phyloP scores from a whole-genome alignment of 2,329 filamentous ascomycete species.

The Trichophyton rubrum region DNA sequence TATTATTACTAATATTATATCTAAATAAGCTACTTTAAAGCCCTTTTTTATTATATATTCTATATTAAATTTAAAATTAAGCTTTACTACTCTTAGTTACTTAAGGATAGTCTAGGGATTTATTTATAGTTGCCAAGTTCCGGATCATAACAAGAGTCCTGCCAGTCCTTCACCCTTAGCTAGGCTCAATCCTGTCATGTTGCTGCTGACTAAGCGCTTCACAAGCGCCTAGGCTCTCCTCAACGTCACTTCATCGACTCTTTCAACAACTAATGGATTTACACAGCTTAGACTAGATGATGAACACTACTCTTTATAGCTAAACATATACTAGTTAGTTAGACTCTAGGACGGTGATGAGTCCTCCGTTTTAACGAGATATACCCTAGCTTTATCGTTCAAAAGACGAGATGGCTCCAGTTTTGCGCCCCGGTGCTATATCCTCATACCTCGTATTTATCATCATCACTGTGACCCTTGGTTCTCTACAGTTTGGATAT shows the following conservation, averaged over 20 bases:
- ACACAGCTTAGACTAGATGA: not conserved
- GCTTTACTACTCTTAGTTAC: no score
- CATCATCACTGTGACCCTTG: constrained; percentile 64
- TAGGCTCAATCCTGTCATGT: not conserved
- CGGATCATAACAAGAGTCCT: no score
- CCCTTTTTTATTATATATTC: no score
- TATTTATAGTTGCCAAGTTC: no score
- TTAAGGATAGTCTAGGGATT: no score
- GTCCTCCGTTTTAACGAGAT: not conserved
- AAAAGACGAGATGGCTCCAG: not conserved
- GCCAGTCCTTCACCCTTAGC: no score
- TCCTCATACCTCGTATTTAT: constrained; percentile 69
- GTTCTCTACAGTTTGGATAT: constrained; percentile 87
- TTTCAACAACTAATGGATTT: no score
- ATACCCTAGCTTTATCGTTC: not conserved
- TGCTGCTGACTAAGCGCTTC: not conserved
- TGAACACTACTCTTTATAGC: not conserved
- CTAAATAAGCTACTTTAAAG: no score
- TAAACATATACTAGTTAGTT: not conserved
- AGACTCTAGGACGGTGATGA: not conserved
- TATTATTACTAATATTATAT: no score
- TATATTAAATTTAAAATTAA: no score
- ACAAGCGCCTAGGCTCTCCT: not conserved
- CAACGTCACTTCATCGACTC: not conserved
- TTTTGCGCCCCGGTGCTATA: constrained; percentile 25